Conservation (phyloP, 164 flowering plant species). For the Umbilicus rupestris region DNA sequence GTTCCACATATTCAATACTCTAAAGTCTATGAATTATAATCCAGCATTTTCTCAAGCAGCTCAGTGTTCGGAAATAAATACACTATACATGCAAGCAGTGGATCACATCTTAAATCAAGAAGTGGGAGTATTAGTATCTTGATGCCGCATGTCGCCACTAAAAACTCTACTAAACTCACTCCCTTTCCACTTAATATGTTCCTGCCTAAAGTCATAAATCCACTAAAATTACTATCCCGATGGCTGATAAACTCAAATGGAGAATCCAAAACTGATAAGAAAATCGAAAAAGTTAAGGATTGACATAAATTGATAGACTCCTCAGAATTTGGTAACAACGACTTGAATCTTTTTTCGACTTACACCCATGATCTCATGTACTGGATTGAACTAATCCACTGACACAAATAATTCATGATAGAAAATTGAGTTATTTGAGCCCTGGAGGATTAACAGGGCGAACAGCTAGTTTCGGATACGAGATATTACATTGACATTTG, state of each 20-base stretch:
- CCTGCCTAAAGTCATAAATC: too few relatives aligned
- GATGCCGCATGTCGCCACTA: too few relatives aligned
- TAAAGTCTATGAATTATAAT: neutral
- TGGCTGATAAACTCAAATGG: too few relatives aligned
- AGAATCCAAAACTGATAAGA: too few relatives aligned
- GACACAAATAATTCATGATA: neutral
- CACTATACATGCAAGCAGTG: too few relatives aligned
- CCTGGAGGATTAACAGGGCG: neutral
- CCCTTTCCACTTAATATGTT: too few relatives aligned
- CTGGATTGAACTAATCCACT: neutral
- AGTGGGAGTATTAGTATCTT: too few relatives aligned
- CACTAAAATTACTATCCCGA: too few relatives aligned
- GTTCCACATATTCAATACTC: neutral
- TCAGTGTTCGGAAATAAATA: neutral
- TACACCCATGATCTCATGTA: neutral
- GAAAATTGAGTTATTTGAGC: neutral
- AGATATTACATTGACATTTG: constrained; percentile 28
- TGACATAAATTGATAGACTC: neutral
- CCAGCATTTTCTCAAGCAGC: neutral
- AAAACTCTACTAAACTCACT: too few relatives aligned
- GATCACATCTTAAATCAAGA: too few relatives aligned
- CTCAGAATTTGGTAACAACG: neutral
- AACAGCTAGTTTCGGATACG: neutral
- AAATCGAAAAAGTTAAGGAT: too few relatives aligned
- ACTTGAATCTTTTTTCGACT: neutral